phyloP scores from a whole-genome alignment of 352 stramenopile genomes.

The Phytophthora lateralis region DNA sequence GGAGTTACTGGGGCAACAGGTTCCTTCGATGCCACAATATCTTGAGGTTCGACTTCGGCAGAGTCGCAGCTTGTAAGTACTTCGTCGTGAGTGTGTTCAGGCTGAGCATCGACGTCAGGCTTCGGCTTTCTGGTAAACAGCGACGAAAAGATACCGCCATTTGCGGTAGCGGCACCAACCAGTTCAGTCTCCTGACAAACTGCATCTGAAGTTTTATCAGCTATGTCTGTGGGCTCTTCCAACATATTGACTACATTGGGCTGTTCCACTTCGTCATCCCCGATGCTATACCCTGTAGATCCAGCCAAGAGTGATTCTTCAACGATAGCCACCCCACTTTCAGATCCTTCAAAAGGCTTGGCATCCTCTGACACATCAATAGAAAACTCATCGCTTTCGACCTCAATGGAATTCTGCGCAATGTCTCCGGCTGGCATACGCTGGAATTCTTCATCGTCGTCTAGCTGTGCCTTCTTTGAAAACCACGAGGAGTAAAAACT shows the following conservation, averaged over 20 bases:
- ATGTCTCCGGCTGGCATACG: not conserved
- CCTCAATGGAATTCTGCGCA: not conserved
- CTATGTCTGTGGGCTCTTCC: not conserved
- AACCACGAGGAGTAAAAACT: slow-evolving; percentile 82
- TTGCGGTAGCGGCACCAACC: slow-evolving; percentile 5
- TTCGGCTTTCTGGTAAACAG: slow-evolving; percentile 27
- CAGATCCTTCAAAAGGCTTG: not conserved
- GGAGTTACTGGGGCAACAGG: slow-evolving; percentile 1
- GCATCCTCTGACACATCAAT: not conserved
- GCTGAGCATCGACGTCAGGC: slow-evolving; percentile 8
- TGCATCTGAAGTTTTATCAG: not conserved
- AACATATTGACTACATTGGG: not conserved
- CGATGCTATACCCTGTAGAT: not conserved
- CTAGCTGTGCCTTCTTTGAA: slow-evolving; percentile 56
- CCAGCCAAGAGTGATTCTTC: not conserved
- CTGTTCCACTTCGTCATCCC: not conserved
- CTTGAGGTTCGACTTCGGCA: not conserved
- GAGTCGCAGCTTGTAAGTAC: not conserved
- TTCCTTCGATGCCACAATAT: not conserved
- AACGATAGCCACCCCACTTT: not conserved
- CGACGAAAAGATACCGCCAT: slow-evolving; percentile 21
- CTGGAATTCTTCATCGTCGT: slow-evolving; percentile 29
- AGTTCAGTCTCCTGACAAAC: not conserved
- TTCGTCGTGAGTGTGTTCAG: not conserved
- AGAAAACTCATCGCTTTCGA: not conserved